phyloP scores from a whole-genome alignment of 169 alveolate genomes.

The Plasmodium berghei region DNA sequence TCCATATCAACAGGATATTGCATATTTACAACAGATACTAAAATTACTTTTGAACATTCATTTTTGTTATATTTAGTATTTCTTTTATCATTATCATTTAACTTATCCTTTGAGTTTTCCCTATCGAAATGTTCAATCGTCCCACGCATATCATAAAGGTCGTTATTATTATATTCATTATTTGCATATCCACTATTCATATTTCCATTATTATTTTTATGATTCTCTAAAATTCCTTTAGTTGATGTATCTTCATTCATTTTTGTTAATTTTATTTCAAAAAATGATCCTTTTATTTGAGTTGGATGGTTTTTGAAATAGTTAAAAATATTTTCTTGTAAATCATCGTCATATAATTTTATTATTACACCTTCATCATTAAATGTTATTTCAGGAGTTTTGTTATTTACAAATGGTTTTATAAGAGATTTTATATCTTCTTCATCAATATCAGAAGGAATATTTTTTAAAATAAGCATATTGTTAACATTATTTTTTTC shows the following conservation, averaged over 20 bases:
- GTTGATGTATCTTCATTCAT: slow-evolving; percentile 10
- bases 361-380: slow-evolving; percentile 44
- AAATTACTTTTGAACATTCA: slow-evolving; percentile 75
- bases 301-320: slow-evolving; percentile 69
- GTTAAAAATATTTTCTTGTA: slow-evolving; percentile 41
- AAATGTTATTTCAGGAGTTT: slow-evolving; percentile 36
- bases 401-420: slow-evolving; percentile 55
- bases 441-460: slow-evolving; percentile 56
- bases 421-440: slow-evolving; percentile 71
- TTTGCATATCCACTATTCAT: not conserved
- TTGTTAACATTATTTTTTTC: slow-evolving; percentile 64
- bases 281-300: slow-evolving; percentile 56
- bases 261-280: slow-evolving; percentile 30
- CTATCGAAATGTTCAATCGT: not conserved
- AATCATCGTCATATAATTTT: slow-evolving; percentile 58
- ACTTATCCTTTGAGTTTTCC: not conserved
- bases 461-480: slow-evolving; percentile 20
- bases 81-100: slow-evolving; percentile 11
- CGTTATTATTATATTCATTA: not conserved
- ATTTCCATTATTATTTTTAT: not conserved
- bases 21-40: slow-evolving; percentile 80
- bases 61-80: slow-evolving; percentile 23
- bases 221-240: not conserved
- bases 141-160: not conserved
- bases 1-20: slow-evolving; percentile 84